Conservation (phyloP, 2,329 filamentous ascomycete genomes). For the Neodidymelliopsis sp. region DNA sequence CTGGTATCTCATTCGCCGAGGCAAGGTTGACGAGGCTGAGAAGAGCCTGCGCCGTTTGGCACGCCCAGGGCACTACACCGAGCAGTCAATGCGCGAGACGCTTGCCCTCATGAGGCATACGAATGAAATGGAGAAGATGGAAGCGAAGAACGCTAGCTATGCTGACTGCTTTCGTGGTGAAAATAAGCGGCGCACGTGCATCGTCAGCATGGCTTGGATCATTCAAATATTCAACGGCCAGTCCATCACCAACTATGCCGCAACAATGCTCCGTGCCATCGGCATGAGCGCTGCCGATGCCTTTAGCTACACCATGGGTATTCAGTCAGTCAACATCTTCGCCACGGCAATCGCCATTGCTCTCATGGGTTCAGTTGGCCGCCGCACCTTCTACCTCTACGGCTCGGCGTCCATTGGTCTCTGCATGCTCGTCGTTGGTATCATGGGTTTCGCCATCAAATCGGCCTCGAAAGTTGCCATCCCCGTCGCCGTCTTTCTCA, state of each 20-base stretch:
- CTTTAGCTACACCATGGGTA: conserved; percentile 54
- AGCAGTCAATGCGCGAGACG: conserved; percentile 59
- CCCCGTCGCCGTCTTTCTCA: conserved; percentile 47
- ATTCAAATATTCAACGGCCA: conserved; percentile 47
- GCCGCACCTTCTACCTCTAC: conserved; percentile 75
- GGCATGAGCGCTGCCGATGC: conserved; percentile 51
- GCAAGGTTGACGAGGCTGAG: conserved; percentile 64
- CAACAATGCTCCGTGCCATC: conserved; percentile 50
- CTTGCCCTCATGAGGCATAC: conserved; percentile 86
- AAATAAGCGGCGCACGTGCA: conserved; percentile 77
- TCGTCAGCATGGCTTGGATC: conserved; percentile 59
- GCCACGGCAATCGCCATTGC: conserved; percentile 80
- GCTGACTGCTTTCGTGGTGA: conserved; percentile 81
- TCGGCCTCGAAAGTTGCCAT: conserved; percentile 20
- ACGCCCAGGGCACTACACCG: conserved; percentile 64
- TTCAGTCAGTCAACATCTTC: conserved; percentile 69
- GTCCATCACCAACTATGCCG: conserved; percentile 34
- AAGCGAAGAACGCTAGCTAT: conserved; percentile 71
- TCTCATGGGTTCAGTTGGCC: conserved; percentile 77
- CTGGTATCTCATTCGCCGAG: conserved; percentile 74
- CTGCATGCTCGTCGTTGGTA: conserved; percentile 63
- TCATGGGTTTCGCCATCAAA: conserved; percentile 20
- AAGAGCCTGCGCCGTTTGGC: conserved; percentile 63
- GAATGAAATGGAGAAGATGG: conserved; percentile 75
- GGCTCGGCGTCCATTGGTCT: conserved; percentile 64